Conservation (phyloP, 768 basidiomycete genomes). For the Leccinum aurantiacum region DNA sequence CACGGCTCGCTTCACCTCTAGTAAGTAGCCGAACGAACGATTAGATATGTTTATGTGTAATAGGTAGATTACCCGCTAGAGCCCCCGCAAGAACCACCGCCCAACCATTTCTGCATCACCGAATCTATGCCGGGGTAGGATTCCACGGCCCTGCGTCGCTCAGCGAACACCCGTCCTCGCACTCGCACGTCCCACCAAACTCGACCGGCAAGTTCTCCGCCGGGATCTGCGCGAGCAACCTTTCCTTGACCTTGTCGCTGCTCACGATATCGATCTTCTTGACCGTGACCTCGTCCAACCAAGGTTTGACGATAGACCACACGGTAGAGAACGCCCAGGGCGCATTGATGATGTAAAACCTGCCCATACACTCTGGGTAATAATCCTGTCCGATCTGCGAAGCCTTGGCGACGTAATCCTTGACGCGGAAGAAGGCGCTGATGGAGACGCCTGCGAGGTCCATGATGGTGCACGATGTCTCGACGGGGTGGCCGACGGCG, state of each 20-base stretch:
- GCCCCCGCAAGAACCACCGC: not conserved
- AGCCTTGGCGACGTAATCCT: slow-evolving; percentile 82
- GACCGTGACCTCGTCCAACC: slow-evolving; percentile 95
- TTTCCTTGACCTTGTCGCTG: slow-evolving; percentile 61
- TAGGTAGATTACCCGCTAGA: slow-evolving; percentile 30
- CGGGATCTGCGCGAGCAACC: slow-evolving; percentile 79
- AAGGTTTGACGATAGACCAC: slow-evolving; percentile 87
- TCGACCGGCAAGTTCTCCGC: slow-evolving; percentile 80
- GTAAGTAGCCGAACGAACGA: slow-evolving; percentile 17
- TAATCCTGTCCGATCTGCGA: slow-evolving; percentile 82
- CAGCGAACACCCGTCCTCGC: slow-evolving; percentile 78
- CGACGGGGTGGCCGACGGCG: slow-evolving; percentile 80
- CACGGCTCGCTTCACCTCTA: not conserved
- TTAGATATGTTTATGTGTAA: slow-evolving; percentile 27
- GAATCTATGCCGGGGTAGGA: slow-evolving; percentile 24
- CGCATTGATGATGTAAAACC: slow-evolving; percentile 98
- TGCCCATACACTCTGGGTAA: slow-evolving; percentile 95
- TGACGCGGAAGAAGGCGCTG: slow-evolving; percentile 84
- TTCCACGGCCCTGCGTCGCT: slow-evolving; percentile 95
- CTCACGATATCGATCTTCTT: slow-evolving; percentile 91
- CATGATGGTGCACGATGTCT: slow-evolving; percentile 97
- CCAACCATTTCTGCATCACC: not conserved
- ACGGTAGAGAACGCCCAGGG: slow-evolving; percentile 90
- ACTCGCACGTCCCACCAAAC: slow-evolving; percentile 81
- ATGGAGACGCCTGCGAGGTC: slow-evolving; percentile 76